Conservation (phyloP, 2,329 filamentous ascomycete genomes). For the Fusarium miscanthi region DNA sequence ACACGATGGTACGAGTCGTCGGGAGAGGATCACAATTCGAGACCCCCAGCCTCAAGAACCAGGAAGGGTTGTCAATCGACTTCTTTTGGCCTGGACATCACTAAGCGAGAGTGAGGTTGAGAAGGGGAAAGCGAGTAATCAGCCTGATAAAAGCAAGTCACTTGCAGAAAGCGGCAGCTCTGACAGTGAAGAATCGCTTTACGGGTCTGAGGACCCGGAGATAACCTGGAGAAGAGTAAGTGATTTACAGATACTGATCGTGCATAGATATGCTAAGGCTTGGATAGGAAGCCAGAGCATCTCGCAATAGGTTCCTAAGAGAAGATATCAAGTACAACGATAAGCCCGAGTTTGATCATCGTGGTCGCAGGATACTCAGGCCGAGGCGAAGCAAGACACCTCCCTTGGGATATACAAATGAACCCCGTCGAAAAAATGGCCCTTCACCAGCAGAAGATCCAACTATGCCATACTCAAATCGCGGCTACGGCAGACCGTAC, state of each 20-base stretch:
- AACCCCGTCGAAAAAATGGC: neutral
- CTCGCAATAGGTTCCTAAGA: no score
- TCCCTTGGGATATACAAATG: neutral
- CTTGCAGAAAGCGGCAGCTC: neutral
- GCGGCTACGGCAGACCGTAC: neutral
- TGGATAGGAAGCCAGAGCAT: neutral
- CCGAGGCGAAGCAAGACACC: neutral
- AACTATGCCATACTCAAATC: neutral
- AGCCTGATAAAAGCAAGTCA: neutral
- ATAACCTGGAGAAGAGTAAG: neutral
- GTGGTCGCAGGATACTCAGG: slow-evolving; percentile 1
- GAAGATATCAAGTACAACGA: neutral
- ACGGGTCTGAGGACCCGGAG: neutral
- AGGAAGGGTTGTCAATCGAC: slow-evolving; percentile 4
- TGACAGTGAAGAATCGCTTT: neutral
- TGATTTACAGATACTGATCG: neutral
- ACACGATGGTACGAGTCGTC: rapidly evolving
- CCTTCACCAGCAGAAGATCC: neutral
- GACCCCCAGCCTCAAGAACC: neutral
- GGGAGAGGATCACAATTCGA: neutral
- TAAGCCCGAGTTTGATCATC: neutral
- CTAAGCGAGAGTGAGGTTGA: slow-evolving; percentile 20
- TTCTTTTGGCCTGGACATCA: slow-evolving; percentile 23
- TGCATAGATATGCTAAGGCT: neutral
- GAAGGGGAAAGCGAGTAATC: neutral